Conservation (phyloP, 805 yeast species). For the Lachancea sp. region DNA sequence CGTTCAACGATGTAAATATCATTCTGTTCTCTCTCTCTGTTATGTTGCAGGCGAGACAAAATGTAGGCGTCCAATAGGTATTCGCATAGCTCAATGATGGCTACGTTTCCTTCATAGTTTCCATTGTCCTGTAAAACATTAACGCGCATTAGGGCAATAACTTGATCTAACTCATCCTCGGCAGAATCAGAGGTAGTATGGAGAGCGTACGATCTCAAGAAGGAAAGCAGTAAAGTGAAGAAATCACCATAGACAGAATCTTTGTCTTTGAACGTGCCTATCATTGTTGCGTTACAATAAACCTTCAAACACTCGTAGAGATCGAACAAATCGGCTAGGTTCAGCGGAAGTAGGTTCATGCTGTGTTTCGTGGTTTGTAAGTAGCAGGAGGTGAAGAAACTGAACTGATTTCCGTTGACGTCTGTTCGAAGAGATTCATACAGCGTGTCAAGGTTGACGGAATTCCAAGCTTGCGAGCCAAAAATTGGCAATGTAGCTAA, state of each 20-base stretch:
- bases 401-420: slow-evolving; percentile 25
- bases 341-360: slow-evolving; percentile 5
- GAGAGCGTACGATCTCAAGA: slow-evolving; percentile 20
- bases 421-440: slow-evolving; percentile 11
- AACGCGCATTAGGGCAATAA: slow-evolving; percentile 16
- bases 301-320: slow-evolving; percentile 14
- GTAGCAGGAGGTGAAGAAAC: slow-evolving; percentile 26
- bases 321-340: slow-evolving; percentile 13
- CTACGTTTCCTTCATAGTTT: slow-evolving; percentile 22
- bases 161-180: slow-evolving; percentile 13
- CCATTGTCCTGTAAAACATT: slow-evolving; percentile 25
- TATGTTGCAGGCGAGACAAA: slow-evolving; percentile 3
- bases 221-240: slow-evolving; percentile 21
- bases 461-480: slow-evolving; percentile 24
- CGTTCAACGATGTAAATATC: slow-evolving; percentile 13
- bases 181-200: background rate
- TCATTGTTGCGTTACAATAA: slow-evolving; percentile 1
- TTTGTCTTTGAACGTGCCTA: slow-evolving; percentile 24
- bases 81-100: slow-evolving; percentile 16
- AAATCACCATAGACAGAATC: slow-evolving; percentile 28
- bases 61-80: slow-evolving; percentile 15
- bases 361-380: slow-evolving; percentile 13
- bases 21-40: slow-evolving; percentile 3
- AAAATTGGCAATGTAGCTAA: slow-evolving; percentile 26
- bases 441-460: slow-evolving; percentile 15